A percentile compares a stretch with the other conserved stretches of the same genome.
Evolutionary conservation across 805 yeast species (phyloP).

Genomic region (Saccharomycopsis microspora): DNA sequence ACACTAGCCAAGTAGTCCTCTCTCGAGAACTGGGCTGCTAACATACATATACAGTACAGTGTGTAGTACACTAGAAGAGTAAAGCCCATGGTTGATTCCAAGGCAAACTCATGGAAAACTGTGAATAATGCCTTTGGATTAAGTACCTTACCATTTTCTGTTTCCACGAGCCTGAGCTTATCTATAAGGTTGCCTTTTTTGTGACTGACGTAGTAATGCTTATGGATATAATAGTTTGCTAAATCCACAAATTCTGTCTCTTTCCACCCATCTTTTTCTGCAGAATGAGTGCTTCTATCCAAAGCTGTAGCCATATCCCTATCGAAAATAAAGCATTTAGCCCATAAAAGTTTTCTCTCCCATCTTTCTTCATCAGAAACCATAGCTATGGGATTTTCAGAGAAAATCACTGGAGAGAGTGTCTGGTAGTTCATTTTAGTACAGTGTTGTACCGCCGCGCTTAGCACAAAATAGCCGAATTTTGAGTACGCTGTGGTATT

Average conservation of each 20-base stretch:
- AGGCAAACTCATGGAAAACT: conserved; percentile 9
- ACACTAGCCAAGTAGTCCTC: conserved; percentile 3
- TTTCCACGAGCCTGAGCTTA: neutral
- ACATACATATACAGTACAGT: neutral
- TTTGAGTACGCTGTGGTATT: conserved; percentile 10
- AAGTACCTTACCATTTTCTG: neutral
- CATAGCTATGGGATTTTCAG: neutral
- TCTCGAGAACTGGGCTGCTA: conserved; percentile 1
- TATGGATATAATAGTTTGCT: conserved; percentile 1
- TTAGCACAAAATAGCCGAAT: conserved; percentile 8
- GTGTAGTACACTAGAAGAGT: conserved; percentile 5
- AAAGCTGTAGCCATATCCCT: conserved; percentile 2
- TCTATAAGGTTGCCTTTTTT: neutral
- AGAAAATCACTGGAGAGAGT: neutral
- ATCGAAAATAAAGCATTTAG: conserved; percentile 8
- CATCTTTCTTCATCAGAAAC: conserved; percentile 2
- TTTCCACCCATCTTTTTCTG: neutral
- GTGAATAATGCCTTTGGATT: conserved; percentile 2
- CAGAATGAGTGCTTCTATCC: conserved; percentile 1
- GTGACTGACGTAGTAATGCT: neutral
- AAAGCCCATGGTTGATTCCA: conserved; percentile 2
- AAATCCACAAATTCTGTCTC: conserved; percentile 4
- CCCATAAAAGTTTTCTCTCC: conserved; percentile 5
- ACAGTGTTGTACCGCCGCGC: conserved; percentile 1
- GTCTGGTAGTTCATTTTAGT: conserved; percentile 6